Conservation (phyloP, 371 early-diverging fungal genomes). For the Rhizopus delemar region DNA sequence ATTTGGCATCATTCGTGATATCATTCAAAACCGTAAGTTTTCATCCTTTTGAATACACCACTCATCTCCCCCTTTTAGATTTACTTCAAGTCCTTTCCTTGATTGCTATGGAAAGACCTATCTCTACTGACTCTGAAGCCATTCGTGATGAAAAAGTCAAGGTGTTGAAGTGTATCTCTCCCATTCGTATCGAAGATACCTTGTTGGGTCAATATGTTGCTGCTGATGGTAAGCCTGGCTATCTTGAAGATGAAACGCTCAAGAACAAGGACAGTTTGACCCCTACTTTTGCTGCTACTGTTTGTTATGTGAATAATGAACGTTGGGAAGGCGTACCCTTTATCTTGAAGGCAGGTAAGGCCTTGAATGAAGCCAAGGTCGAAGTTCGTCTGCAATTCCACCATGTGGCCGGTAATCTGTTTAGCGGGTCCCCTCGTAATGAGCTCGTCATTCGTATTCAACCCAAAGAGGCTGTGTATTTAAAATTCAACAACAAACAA, state of each 20-base stretch:
- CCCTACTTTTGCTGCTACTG: conserved; percentile 92
- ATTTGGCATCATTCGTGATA: conserved; percentile 98
- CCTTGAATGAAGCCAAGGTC: conserved; percentile 88
- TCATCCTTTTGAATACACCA: neutral
- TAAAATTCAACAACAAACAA: conserved; percentile 94
- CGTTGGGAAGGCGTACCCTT: conserved; percentile 97
- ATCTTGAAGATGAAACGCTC: conserved; percentile 91
- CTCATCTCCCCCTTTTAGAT: conserved; percentile 37
- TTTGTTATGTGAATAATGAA: conserved; percentile 86
- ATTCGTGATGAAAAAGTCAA: conserved; percentile 92
- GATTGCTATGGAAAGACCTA: conserved; percentile 92
- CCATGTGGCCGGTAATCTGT: conserved; percentile 81
- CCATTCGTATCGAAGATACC: conserved; percentile 75
- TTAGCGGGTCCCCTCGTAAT: conserved; percentile 77
- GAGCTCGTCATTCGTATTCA: conserved; percentile 96
- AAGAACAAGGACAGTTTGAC: conserved; percentile 74
- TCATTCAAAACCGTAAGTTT: conserved; percentile 94
- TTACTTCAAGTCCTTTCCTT: conserved; percentile 89
- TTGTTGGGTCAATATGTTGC: conserved; percentile 89
- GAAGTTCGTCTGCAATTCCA: conserved; percentile 95
- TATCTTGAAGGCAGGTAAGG: conserved; percentile 95
- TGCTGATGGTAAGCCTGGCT: conserved; percentile 80
- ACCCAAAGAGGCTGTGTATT: conserved; percentile 95
- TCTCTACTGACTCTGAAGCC: conserved; percentile 81
- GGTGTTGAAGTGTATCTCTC: conserved; percentile 79